Conservation (phyloP, 2,329 filamentous ascomycete species). For the Pestalotiopsis sp. region DNA sequence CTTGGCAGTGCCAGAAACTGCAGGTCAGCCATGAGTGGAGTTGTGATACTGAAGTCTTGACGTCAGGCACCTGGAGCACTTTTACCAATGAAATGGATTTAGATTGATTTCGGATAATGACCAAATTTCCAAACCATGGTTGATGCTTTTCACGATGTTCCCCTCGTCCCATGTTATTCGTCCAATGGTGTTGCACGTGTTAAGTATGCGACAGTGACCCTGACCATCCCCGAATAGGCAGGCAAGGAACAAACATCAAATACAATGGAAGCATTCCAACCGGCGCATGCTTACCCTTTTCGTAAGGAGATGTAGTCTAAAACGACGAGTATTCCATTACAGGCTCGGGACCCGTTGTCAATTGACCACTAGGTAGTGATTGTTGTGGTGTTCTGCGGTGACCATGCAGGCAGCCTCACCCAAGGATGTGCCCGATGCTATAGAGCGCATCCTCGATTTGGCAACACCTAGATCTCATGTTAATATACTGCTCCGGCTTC, state of each 20-base stretch:
- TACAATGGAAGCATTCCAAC: conserved; percentile 1
- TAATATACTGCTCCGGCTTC: conserved; percentile 7
- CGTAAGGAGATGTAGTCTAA: conserved; percentile 6
- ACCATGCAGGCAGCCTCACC: background rate
- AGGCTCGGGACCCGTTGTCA: background rate
- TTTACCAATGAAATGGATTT: background rate
- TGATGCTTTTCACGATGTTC: background rate
- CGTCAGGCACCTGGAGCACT: background rate
- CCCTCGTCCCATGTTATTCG: background rate
- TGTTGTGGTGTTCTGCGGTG: background rate
- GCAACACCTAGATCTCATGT: background rate
- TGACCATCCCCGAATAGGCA: background rate
- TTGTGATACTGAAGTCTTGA: background rate
- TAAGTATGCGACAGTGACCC: background rate
- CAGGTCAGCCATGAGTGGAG: background rate
- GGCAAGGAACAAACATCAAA: background rate
- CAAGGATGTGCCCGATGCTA: background rate
- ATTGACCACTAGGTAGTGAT: background rate
- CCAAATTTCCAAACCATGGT: background rate
- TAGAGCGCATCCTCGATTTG: background rate
- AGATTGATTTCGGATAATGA: background rate
- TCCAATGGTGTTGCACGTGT: conserved; percentile 1
- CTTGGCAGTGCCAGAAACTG: background rate
- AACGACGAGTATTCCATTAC: background rate
- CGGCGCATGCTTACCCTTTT: background rate